Evolutionary conservation across 2,329 filamentous ascomycete genomes (phyloP).

Genomic region (Gyromitra esculenta): DNA sequence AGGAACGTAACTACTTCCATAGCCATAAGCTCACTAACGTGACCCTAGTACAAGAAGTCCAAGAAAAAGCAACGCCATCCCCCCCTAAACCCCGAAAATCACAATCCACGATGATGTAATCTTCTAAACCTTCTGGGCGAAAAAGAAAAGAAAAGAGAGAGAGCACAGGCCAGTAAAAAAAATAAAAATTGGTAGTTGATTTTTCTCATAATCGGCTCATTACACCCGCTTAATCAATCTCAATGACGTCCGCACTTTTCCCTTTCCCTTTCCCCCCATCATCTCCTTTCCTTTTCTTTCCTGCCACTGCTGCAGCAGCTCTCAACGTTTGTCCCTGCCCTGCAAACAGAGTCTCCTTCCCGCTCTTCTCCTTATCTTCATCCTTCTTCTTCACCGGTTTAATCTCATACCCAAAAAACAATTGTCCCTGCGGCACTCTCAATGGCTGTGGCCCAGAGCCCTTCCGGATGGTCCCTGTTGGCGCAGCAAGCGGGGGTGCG

Average conservation of each 20-base stretch:
- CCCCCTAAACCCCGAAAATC: not conserved
- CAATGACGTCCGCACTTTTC: constrained; percentile 36
- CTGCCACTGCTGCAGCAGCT: constrained; percentile 23
- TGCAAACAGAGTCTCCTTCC: constrained; percentile 53
- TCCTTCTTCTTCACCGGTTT: constrained; percentile 78
- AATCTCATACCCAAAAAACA: constrained; percentile 96
- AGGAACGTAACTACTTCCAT: not conserved
- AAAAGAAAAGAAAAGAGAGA: not conserved
- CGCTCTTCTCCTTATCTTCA: constrained; percentile 49
- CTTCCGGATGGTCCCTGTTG: constrained; percentile 62
- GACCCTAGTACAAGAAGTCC: not conserved
- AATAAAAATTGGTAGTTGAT: constrained; percentile 13
- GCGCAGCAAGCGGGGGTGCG: constrained; percentile 59
- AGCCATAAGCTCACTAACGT: not conserved
- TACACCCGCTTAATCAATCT: constrained; percentile 48
- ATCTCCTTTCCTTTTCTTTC: constrained; percentile 51
- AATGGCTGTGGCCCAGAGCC: constrained; percentile 87
- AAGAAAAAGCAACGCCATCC: not conserved
- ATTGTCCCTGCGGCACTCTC: constrained; percentile 82
- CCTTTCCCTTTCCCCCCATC: constrained; percentile 42
- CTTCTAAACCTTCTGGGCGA: not conserved
- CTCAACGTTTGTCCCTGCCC: constrained; percentile 51
- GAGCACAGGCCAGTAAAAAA: not conserved
- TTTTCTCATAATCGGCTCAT: constrained; percentile 4
- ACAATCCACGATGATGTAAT: not conserved